Evolutionary conservation across 139 green algal genomes (phyloP), one percentile per base, ranked within the genome.

Genomic region (Mychonastes homosphaera): DNA sequence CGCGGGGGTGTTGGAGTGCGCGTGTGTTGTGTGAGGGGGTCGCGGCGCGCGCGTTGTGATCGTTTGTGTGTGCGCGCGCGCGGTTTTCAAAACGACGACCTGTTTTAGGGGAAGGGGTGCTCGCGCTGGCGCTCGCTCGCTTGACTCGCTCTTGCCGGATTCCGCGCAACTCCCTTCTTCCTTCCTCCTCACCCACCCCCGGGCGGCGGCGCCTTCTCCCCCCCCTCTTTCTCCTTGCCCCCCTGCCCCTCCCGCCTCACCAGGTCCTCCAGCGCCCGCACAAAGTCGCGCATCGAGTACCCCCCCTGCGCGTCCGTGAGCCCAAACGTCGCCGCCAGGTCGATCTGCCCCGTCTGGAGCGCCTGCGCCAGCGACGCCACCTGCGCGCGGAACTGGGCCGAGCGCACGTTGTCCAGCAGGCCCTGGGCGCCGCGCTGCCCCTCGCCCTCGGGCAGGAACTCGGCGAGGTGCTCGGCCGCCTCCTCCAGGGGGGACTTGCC

Each of bases 311-410:
- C 60, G 1, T 69, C 50, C 18, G 60, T 30, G 35, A 84, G 62
- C 6, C 84, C 82, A 69, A 90, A 90, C 58, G 87, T 72, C 24
- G 64, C 44, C n/a, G n/a, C n/a, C 15, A 80, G 52, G 61, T 90
- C 75, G 36, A 90, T 56, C 69, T 88, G 71, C 12, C 84, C 82
- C 0, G 58, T 80, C 53, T 76, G 63, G 59, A 90, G 57, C 2
- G 85, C 80, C 3, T 69, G 16, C 13, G 58, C 68, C 41, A 88
- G 79, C 13, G 69, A 52, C 15, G 53, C 45, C 33, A 90, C 39
- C 61, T 90, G 83, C 66, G 91, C 81, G 41, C 70, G 62, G 54
- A 93, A 92, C 53, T 93, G 85, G 0, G 83, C 74, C 28, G 48
- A 76, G 34, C 58, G 55, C 2, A 72, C 58, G 13, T 85, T 52